Base-by-base conservation (phyloP, 164 flowering plant species). In the Chimonanthus praecox region DNA sequence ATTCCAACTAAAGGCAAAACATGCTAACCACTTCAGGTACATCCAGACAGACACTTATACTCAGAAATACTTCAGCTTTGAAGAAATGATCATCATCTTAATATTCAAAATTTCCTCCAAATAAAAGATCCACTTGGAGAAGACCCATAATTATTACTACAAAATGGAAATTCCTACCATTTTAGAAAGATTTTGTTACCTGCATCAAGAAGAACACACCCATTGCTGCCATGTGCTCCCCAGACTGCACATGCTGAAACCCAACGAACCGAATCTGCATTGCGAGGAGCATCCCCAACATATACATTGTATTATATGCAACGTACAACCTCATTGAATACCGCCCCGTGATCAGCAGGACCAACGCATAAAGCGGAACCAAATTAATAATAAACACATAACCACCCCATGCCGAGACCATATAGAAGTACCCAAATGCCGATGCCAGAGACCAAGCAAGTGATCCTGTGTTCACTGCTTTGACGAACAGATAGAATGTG, bases 371-470 rank as follows among this genome's bases (percentile, higher is more conserved):
- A 11, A 93, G 86, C 1, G 98, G 99, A 18, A 93, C 80, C 83
- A 95, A 80, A 80, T 95, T 95, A 68, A 95, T 95, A 21, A 95
- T 95, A 73, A 95, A 95, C 4, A 95, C 93, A 80, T 95, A 95
- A 45, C 99, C 99, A 70, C 99, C 98, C 98, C 99, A 95, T 1
- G 99, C 99, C 0, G 98, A 93, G 62, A 95, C 98, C 99, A 95
- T 95, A 51, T 95, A 95, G 68, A 95, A 95, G 78, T 93, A 95
- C 5, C 94, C 97, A 71, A 95, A 89, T 45, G 98, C 99, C 0
- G 99, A 89, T 20, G 84, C 99, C 79, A 95, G 61, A n/a, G 87
- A 77, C 99, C 99, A 95, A 2, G 98, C 90, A 18, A 95, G 81
- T 7, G 94, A 91, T 6, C 98, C 99, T 1, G 94, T 92, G 49